phyloP scores from a whole-genome alignment of 2,329 filamentous ascomycete species.

The Phyllosticta capitalensis region DNA sequence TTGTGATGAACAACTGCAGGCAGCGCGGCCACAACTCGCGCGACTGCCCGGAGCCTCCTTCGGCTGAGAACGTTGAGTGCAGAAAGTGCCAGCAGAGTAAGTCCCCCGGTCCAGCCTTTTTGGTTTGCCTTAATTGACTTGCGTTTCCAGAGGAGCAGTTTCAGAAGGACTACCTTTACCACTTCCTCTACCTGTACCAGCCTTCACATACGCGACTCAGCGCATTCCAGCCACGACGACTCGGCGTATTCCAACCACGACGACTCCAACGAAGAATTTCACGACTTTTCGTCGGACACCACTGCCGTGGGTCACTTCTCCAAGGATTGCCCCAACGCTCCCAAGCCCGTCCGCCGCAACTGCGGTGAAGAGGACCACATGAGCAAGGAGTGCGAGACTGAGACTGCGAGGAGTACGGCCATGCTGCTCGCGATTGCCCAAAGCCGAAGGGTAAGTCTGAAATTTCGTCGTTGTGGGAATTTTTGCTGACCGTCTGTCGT shows the following conservation, averaged over 20 bases:
- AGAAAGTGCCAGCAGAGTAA: constrained; percentile 54
- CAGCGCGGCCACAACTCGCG: constrained; percentile 28
- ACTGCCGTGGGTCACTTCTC: constrained; percentile 32
- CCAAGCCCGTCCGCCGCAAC: constrained; percentile 24
- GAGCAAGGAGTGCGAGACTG: constrained; percentile 31
- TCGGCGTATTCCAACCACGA: too few species aligned
- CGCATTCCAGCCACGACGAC: too few species aligned
- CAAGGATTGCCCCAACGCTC: constrained; percentile 21
- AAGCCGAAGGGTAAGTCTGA: constrained; percentile 35
- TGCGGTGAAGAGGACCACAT: constrained; percentile 29
- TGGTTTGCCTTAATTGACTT: not conserved
- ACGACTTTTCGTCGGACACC: too few species aligned
- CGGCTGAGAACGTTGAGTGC: constrained; percentile 52
- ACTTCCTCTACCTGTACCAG: too few species aligned
- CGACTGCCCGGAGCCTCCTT: constrained; percentile 33
- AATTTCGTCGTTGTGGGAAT: too few species aligned
- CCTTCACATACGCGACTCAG: too few species aligned
- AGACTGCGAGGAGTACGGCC: constrained; percentile 56
- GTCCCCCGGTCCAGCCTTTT: not conserved
- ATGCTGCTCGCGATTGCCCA: constrained; percentile 48
- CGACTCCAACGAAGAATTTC: too few species aligned
- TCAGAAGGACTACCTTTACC: too few species aligned
- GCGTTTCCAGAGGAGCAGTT: constrained; percentile 4
- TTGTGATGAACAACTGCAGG: constrained; percentile 64
- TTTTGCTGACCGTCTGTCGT: not conserved